A percentile compares a stretch with the other conserved stretches of the same genome.
Evolutionary conservation across 179 eudicot genomes (phyloP).

Genomic region (Beta macrorhiza): DNA sequence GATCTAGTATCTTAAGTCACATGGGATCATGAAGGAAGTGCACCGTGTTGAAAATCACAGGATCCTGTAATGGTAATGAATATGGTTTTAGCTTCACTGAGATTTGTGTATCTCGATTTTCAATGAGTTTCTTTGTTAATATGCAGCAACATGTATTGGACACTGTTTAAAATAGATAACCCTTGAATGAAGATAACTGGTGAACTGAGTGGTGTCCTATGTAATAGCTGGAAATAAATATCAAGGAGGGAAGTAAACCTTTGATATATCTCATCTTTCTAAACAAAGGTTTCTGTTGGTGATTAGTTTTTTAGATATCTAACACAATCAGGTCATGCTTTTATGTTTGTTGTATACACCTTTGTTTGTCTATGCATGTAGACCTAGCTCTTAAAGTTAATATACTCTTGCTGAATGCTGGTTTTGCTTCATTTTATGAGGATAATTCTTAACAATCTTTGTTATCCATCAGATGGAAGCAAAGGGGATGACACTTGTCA

Average conservation of each 20-base stretch:
- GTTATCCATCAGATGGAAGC: constrained; percentile 55
- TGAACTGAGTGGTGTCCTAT: not conserved
- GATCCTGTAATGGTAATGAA: not conserved
- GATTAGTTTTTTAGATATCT: not conserved
- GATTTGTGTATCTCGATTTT: not conserved
- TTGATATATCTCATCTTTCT: not conserved
- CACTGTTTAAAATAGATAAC: not conserved
- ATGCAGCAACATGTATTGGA: not conserved
- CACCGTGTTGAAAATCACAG: not conserved
- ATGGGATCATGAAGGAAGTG: not conserved
- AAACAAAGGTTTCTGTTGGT: not conserved
- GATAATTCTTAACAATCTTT: constrained; percentile 14
- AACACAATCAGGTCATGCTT: not conserved
- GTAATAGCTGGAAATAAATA: not conserved
- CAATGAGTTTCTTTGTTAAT: not conserved
- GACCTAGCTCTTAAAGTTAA: not conserved
- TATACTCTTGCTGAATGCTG: not conserved
- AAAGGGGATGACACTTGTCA: constrained; percentile 66
- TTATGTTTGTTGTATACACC: not conserved
- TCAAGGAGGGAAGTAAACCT: not conserved
- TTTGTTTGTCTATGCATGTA: not conserved
- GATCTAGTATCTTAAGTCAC: not conserved
- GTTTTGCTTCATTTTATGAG: constrained; percentile 18
- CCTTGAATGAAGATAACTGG: not conserved
- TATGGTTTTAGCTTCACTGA: not conserved